These are phyloP conservation scores for Kwoniella botswanensis DNA, from an alignment of 768 basidiomycete genomes.

Conservation along the genomic window DNA sequence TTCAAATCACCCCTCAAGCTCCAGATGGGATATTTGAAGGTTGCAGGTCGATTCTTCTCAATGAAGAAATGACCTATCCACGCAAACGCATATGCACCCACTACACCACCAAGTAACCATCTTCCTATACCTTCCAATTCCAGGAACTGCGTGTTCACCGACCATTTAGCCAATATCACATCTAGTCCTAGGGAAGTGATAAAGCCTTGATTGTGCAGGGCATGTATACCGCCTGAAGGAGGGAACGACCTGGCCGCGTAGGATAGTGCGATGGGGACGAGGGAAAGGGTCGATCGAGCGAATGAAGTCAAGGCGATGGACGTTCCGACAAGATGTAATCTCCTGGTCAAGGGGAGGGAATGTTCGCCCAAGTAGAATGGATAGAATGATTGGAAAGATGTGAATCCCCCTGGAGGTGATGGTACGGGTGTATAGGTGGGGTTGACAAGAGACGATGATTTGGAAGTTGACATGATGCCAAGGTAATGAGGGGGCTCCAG, in stretches of 20 bases:
- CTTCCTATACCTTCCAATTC: slow-evolving; percentile 20
- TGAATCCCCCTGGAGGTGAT: slow-evolving; percentile 14
- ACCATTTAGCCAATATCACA: slow-evolving; percentile 9
- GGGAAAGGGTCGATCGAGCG: slow-evolving; percentile 29
- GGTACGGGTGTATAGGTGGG: slow-evolving; percentile 18
- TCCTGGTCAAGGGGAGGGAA: slow-evolving; percentile 31
- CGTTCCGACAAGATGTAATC: slow-evolving; percentile 44
- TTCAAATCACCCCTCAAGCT: slow-evolving; percentile 41
- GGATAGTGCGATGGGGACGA: slow-evolving; percentile 19
- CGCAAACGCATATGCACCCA: slow-evolving; percentile 40
- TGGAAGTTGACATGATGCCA: slow-evolving; percentile 5
- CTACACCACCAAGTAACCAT: slow-evolving; percentile 24
- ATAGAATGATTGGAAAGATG: slow-evolving; percentile 39
- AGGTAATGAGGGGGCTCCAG: background rate
- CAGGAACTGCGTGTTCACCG: slow-evolving; percentile 9
- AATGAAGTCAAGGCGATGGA: slow-evolving; percentile 27
- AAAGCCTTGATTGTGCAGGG: slow-evolving; percentile 1
- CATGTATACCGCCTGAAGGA: background rate
- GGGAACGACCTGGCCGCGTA: slow-evolving; percentile 5
- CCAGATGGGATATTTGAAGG: slow-evolving; percentile 46
- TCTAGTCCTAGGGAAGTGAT: slow-evolving; percentile 9
- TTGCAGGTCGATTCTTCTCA: slow-evolving; percentile 47
- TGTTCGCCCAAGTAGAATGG: slow-evolving; percentile 54
- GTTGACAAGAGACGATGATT: slow-evolving; percentile 12
- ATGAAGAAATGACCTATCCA: slow-evolving; percentile 50